Conservation (phyloP, 2,329 filamentous ascomycete species). For the Xylaria sp. region DNA sequence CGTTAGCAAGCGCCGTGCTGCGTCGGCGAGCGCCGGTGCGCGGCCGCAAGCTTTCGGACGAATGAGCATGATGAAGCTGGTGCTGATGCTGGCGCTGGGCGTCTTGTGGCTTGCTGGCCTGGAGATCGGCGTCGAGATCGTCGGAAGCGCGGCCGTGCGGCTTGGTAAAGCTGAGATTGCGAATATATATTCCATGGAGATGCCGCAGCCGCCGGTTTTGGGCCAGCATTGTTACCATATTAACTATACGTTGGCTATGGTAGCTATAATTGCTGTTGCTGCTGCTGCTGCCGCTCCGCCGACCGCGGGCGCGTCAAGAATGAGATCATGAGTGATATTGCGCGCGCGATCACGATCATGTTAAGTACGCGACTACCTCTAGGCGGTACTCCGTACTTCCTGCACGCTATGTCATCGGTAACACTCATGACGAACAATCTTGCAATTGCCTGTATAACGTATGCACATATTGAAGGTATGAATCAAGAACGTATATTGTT, state of each 20-base stretch:
- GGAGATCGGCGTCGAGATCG: slow-evolving; percentile 80
- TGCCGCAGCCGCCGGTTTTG: slow-evolving; percentile 91
- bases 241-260: not conserved
- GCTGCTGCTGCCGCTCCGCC: slow-evolving; percentile 47
- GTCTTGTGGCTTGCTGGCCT: slow-evolving; percentile 71
- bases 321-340: slow-evolving; percentile 37
- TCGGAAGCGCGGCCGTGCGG: slow-evolving; percentile 73
- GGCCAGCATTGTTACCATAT: slow-evolving; percentile 57
- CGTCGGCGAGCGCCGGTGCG: slow-evolving; percentile 55
- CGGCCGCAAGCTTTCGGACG: slow-evolving; percentile 62
- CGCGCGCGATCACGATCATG: not conserved
- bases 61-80: slow-evolving; percentile 65
- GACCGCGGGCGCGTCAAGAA: slow-evolving; percentile 44
- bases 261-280: not conserved
- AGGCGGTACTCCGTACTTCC: no score
- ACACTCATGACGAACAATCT: not conserved
- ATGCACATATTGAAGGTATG: not conserved
- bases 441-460: not conserved
- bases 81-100: slow-evolving; percentile 55
- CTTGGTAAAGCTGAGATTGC: slow-evolving; percentile 79
- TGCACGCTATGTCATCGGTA: no score
- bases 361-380: not conserved
- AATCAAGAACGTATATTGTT: no score
- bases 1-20: slow-evolving; percentile 61
- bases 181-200: slow-evolving; percentile 85